A percentile compares a stretch with the other conserved stretches of the same genome.
Conservation (phyloP, 2,329 filamentous ascomycete genomes). For the Aspergillus pseudoterreus region DNA sequence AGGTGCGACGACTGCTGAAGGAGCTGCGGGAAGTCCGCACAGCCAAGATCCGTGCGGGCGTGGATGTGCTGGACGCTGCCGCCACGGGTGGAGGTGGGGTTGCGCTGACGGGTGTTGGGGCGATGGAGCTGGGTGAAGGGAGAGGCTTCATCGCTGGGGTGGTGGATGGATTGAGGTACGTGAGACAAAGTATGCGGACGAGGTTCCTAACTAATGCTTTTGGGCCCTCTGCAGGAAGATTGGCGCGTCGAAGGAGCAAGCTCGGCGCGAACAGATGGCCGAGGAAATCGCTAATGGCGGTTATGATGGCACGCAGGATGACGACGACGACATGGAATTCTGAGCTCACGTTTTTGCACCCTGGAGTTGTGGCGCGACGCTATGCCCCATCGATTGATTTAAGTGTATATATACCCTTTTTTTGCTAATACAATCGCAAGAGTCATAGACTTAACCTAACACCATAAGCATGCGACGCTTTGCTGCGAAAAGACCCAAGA, state of each 20-base stretch:
- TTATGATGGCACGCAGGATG: conserved; percentile 47
- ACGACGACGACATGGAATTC: conserved; percentile 58
- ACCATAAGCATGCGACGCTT: conserved; percentile 31
- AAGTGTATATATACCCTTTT: conserved; percentile 34
- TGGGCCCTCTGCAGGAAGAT: conserved; percentile 57
- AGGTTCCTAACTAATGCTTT: conserved; percentile 2
- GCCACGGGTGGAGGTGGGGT: conserved; percentile 59
- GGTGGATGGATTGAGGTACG: conserved; percentile 72
- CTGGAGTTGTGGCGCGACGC: neutral
- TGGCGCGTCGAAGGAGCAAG: conserved; percentile 74
- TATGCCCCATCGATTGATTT: neutral
- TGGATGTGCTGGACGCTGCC: conserved; percentile 61
- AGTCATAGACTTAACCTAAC: conserved; percentile 28
- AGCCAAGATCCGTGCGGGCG: conserved; percentile 78
- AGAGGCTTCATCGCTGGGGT: conserved; percentile 80
- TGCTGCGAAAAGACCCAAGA: conserved; percentile 9
- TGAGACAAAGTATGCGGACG: neutral
- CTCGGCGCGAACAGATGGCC: conserved; percentile 70
- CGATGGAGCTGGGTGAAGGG: conserved; percentile 87
- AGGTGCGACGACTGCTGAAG: conserved; percentile 69
- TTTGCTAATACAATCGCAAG: conserved; percentile 16
- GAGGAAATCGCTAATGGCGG: conserved; percentile 58
- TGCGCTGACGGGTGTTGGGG: conserved; percentile 75
- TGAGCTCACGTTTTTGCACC: conserved; percentile 16
- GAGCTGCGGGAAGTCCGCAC: conserved; percentile 84